These are phyloP conservation scores for Lablab purpureus DNA, from an alignment of 306 rosid genomes.

Conservation along the genomic window DNA sequence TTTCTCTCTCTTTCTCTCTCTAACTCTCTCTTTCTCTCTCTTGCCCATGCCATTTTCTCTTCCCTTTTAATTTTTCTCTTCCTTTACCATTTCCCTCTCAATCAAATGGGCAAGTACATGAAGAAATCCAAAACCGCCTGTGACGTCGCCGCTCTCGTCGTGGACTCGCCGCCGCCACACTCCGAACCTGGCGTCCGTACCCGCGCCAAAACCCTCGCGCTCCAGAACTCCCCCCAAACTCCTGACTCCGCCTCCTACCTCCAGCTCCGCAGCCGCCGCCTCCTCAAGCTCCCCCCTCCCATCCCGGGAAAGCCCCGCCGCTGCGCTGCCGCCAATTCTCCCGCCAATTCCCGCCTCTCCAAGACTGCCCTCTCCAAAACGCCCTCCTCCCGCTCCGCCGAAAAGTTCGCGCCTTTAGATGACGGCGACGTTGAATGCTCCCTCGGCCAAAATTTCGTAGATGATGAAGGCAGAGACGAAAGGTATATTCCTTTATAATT, in stretches of 20 bases:
- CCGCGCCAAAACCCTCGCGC: slow-evolving; percentile 77
- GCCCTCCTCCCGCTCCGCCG: not conserved
- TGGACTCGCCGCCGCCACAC: slow-evolving; percentile 58
- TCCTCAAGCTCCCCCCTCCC: slow-evolving; percentile 54
- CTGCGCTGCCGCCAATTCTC: slow-evolving; percentile 40
- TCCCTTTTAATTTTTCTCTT: not conserved
- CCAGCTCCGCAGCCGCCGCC: slow-evolving; percentile 90
- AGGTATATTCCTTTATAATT: slow-evolving; percentile 51
- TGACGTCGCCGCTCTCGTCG: slow-evolving; percentile 56
- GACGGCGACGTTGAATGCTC: slow-evolving; percentile 62
- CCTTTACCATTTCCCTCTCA: not conserved
- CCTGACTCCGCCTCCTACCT: slow-evolving; percentile 64
- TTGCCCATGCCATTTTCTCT: not conserved
- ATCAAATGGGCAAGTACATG: slow-evolving; percentile 79
- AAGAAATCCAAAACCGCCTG: slow-evolving; percentile 71
- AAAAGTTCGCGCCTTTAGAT: slow-evolving; percentile 27
- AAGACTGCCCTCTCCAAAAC: slow-evolving; percentile 42
- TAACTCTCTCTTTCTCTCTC: not conserved
- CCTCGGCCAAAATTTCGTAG: slow-evolving; percentile 66
- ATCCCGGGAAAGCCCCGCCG: slow-evolving; percentile 35
- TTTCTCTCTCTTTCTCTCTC: not conserved
- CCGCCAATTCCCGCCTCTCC: slow-evolving; percentile 43
- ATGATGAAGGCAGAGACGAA: slow-evolving; percentile 59
- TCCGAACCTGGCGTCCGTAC: slow-evolving; percentile 75
- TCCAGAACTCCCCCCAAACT: slow-evolving; percentile 46